Evolutionary conservation across 345 rosid species (phyloP), one percentile per base, ranked within the genome.

Genomic region (Sisymbrium irio): DNA sequence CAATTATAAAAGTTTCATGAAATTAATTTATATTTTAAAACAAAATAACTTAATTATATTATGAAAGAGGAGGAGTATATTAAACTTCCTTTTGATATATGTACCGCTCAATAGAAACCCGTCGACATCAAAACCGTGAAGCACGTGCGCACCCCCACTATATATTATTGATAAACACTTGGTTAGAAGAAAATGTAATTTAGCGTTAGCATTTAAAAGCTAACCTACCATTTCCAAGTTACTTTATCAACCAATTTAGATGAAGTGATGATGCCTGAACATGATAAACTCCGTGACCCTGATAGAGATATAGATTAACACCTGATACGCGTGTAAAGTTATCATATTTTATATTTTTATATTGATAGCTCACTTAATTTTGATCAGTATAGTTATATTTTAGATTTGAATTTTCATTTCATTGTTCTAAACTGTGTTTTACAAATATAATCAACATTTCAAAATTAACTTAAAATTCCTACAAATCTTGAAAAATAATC

Each of bases 191-290:
- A 14, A 57, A 30, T 32, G 56, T 17, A 35, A 0, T 35, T 70
- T n/a, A 47, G 36, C 32, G 14, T 58, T 36, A 27, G 58, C 74
- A 59, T 58, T 59, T 35, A 70, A 14, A 14, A 46, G 59, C 9
- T 15, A 28, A 47, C 49, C 66, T 46, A 59, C 58, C 74, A 47
- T 59, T 12, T 22, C 36, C 25, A 45, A 33, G 32, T 35, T n/a
- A 32, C 17, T 18, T 9, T 58, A 14, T 12, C 56, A 46, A 20
- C 46, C 5, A 22, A 15, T 10, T 58, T 70, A 42, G 17, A 40
- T 35, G 7, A 46, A 46, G 20, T n/a, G 27, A 33, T 13, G 37
- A 39, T 35, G 25, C n/a, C n/a, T 58, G 9, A 20, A 45, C 32
- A 50, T 35, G 45, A 57, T 58, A 44, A 57, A 15, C n/a, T 51